Evolutionary conservation across 345 rosid species (phyloP).

Genomic region (Fremontodendron californicum): DNA sequence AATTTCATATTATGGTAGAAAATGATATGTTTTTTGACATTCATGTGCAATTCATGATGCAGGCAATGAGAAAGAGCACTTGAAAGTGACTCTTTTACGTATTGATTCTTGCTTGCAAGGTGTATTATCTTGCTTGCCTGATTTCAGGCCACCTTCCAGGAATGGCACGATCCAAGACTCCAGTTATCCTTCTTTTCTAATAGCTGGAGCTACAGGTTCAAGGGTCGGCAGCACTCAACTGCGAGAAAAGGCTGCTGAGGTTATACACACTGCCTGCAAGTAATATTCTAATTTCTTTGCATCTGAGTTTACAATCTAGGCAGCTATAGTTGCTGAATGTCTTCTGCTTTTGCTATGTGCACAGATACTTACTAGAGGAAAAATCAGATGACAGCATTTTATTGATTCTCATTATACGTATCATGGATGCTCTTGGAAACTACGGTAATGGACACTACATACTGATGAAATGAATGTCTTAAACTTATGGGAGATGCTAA

Average conservation of each 20-base stretch:
- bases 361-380: constrained; percentile 81
- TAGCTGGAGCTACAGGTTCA: constrained; percentile 95
- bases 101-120: constrained; percentile 96
- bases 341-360: constrained; percentile 20
- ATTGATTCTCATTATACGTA: constrained; percentile 74
- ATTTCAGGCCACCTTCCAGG: constrained; percentile 79
- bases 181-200: constrained; percentile 56
- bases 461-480: constrained; percentile 19
- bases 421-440: constrained; percentile 92
- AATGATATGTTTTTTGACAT: constrained; percentile 14
- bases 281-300: constrained; percentile 39
- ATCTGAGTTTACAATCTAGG: not conserved
- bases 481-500: not conserved
- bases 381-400: constrained; percentile 99
- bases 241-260: constrained; percentile 83
- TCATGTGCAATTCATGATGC: constrained; percentile 35
- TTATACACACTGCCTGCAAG: constrained; percentile 84
- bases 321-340: constrained; percentile 18
- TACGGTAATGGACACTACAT: constrained; percentile 56
- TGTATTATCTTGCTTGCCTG: constrained; percentile 97
- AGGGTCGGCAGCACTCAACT: constrained; percentile 75
- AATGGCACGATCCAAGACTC: constrained; percentile 55
- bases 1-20: constrained; percentile 3
- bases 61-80: constrained; percentile 95
- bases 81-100: constrained; percentile 97